A percentile compares a stretch with the other conserved stretches of the same genome.
Evolutionary conservation across 2,329 filamentous ascomycete genomes (phyloP).

Genomic region (Diaporthe sp.): DNA sequence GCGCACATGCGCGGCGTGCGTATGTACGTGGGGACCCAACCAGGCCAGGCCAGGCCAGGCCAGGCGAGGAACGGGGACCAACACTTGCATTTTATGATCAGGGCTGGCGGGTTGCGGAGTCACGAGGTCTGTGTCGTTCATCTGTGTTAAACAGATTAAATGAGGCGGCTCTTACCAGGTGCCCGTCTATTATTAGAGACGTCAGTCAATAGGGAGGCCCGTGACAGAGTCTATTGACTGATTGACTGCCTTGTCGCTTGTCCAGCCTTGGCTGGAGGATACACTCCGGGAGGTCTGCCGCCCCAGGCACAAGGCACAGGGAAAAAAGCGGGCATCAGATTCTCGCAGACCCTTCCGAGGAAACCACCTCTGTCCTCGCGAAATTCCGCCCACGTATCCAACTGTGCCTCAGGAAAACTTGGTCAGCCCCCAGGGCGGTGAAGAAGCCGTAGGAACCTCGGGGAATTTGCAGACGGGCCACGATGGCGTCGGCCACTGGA

Average conservation of each 20-base stretch:
- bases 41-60: no score
- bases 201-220: no score
- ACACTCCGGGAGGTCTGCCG: neutral
- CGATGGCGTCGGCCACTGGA: neutral
- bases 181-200: constrained; percentile 15
- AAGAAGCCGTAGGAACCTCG: neutral
- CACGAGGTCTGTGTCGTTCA: neutral
- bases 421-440: constrained; percentile 5
- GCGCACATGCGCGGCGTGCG: neutral
- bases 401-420: neutral
- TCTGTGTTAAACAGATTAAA: neutral
- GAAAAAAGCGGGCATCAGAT: constrained; percentile 4
- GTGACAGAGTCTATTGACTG: neutral
- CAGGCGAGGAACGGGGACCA: no score
- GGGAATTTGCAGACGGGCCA: neutral
- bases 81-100: neutral
- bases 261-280: neutral
- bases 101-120: neutral
- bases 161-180: neutral
- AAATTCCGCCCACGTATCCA: neutral
- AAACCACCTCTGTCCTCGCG: neutral
- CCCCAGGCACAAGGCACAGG: neutral
- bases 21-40: no score
- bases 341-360: constrained; percentile 7
- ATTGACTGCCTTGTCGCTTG: neutral